These are phyloP conservation scores for Jamesozyma piceae DNA, from an alignment of 805 yeast species.

Conservation along the genomic window DNA sequence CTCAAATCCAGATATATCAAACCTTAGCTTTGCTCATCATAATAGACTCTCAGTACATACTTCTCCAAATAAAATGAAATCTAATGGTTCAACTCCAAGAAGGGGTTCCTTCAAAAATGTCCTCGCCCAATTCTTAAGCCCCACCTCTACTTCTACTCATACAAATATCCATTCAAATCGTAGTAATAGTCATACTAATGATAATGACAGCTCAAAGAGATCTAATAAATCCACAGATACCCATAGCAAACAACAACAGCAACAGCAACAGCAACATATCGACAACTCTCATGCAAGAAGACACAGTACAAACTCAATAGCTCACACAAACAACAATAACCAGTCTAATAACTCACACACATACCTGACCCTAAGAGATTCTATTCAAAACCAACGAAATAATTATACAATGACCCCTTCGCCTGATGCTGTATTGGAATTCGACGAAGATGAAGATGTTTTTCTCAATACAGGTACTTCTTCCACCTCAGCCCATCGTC, in stretches of 20 bases:
- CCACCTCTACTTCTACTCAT: background rate
- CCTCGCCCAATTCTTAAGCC: background rate
- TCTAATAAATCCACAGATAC: background rate
- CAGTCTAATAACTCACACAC: background rate
- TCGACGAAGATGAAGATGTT: background rate
- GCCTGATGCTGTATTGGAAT: background rate
- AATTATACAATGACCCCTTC: background rate
- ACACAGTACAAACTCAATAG: slow-evolving; percentile 1
- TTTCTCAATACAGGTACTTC: background rate
- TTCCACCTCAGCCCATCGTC: background rate
- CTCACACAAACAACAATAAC: background rate
- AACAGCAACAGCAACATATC: background rate
- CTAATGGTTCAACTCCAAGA: background rate
- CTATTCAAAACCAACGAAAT: background rate
- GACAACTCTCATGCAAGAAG: background rate
- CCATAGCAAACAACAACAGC: background rate
- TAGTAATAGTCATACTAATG: background rate
- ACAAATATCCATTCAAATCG: background rate
- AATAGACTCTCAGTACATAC: background rate
- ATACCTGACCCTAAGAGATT: background rate
- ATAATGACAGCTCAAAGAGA: background rate
- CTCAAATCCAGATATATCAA: background rate
- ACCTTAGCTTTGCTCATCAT: background rate
- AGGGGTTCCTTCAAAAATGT: background rate
- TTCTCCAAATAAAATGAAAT: background rate